Evolutionary conservation across 2,329 filamentous ascomycete genomes (phyloP), one percentile per base, ranked within the genome.

Genomic region (Verticillium isaacii): DNA sequence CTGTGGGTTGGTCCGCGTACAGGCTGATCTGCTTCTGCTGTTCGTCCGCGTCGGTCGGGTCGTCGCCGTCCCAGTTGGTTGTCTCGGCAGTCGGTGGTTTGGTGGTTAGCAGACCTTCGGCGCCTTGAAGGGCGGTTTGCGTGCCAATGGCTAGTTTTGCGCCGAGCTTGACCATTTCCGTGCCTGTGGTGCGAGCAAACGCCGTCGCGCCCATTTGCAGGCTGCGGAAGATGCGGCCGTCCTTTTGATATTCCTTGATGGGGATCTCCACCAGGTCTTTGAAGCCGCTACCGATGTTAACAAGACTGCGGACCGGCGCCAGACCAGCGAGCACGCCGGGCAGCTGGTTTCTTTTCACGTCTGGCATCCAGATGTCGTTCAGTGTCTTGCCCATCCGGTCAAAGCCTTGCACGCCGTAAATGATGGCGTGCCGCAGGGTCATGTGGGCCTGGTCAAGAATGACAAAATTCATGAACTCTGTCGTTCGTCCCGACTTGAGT

Each of bases 381-480:
- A 99, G 84, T 2, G 89, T 94, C 73, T 93, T 87, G 60, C 95
- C 93, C 2, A 99, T 83, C 58, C 91, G 88, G 67, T 98, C 93
- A 68, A 98, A 97, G 0, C 95, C 95, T 8, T 88, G 88, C 1
- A 97, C 86, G 32, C 96, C 95, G 68, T 98, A 97, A 39, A 98
- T 87, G 67, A 99, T 98, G 32, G 91, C 90, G 72, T 94, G 93
- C 14, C 91, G 86, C 60, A 99, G 83, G 7, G 90, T 85, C 83
- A 99, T 90, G 64, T 94, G 88, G 2, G 95, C 88, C 66, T 91
- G 89, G 68, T 99, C 95, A 1, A 99, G 85, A 15, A 94, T 91
- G 66, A 99, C 85, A 72, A 99, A 97, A 74, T 99, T 99, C 93
- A 98, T 98, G 70, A 99, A 96, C 73, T 99, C 95, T 0, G 92